Base-by-base conservation (phyloP, 176 grass and related monocot species). In the Eragrostis curvula region DNA sequence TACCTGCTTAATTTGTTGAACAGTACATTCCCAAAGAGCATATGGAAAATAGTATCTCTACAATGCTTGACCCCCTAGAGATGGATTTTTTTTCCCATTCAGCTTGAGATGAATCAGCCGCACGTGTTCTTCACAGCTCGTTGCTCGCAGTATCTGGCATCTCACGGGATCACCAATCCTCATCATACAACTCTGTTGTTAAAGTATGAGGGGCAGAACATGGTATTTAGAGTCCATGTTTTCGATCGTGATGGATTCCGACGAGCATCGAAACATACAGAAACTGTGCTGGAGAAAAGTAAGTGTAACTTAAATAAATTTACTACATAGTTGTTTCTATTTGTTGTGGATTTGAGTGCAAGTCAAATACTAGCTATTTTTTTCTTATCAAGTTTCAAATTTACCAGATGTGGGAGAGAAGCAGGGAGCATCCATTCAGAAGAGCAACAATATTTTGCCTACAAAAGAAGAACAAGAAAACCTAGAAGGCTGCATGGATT, bases 1-100 rank as follows among this genome's bases (percentile, higher is more conserved):
- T 83, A 10, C 81, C 81, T 21, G 7, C 12, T 11, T 14, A 28
- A 49, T 83, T 83, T 45, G 36, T 75, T 0, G 36, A 66, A 67
- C 47, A 20, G 3, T 67, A 67, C 24, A 52, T 83, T 24, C 14
- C 30, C 18, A 15, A 44, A 25, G 59, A 39, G 9, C 45, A 74
- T 15, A 23, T 44, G 12, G 59, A 64, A 18, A 75, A 11, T 25
- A 75, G 75, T 53, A 57, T 44, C 67, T 45, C 23, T 36, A 48
- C 0, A 12, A 11, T 75, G 32, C 32, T 36, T 51, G 39, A 45
- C 36, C 48, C 32, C 32, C 32, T 84, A 1, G 39, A 67, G 32
- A 75, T 17, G 11, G 25, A 75, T 2, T 4, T 36, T 36, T 36
- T 36, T 36, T 36, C 29, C 32, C 32, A 36, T 36, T 36, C 32